Percentiles rank a stretch among this genome's conserved stretches.
Conservation (phyloP, 1,284 basidiomycete species). For the Microbotryum lychnidis-dioicae region DNA sequence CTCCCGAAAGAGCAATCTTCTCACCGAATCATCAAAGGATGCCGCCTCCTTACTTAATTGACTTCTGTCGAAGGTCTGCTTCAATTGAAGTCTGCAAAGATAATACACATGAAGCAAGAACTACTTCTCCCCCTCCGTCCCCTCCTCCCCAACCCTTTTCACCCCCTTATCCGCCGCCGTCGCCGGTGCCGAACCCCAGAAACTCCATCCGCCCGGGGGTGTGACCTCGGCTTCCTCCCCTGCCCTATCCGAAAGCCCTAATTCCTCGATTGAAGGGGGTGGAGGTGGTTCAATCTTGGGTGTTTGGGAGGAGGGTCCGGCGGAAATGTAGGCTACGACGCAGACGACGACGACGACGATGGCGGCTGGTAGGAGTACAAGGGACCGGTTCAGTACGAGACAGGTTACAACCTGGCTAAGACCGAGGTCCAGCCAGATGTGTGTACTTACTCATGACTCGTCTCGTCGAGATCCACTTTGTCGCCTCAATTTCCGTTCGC, state of each 20-base stretch:
- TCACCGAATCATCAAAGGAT: too few species aligned
- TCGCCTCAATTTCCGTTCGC: slow-evolving; percentile 42
- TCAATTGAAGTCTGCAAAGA: too few species aligned
- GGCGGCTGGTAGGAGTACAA: slow-evolving; percentile 5
- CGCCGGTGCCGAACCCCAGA: background rate
- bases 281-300: background rate
- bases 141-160: background rate
- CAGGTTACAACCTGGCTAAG: too few species aligned
- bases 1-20: too few species aligned
- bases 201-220: background rate
- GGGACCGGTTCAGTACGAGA: too few species aligned
- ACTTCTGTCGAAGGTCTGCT: too few species aligned
- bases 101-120: too few species aligned
- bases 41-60: too few species aligned
- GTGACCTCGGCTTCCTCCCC: background rate
- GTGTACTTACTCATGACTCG: background rate
- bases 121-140: background rate
- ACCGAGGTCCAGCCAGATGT: too few species aligned
- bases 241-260: background rate
- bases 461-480: slow-evolving; percentile 31
- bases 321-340: slow-evolving; percentile 15
- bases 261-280: slow-evolving; percentile 12
- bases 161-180: background rate
- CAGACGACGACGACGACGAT: slow-evolving; percentile 21
- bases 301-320: background rate